Percentiles rank a stretch among this genome's conserved stretches.
These are phyloP conservation scores for Pseudocercospora eumusae DNA, from an alignment of 2,329 filamentous ascomycete genomes.

Conservation along the genomic window DNA sequence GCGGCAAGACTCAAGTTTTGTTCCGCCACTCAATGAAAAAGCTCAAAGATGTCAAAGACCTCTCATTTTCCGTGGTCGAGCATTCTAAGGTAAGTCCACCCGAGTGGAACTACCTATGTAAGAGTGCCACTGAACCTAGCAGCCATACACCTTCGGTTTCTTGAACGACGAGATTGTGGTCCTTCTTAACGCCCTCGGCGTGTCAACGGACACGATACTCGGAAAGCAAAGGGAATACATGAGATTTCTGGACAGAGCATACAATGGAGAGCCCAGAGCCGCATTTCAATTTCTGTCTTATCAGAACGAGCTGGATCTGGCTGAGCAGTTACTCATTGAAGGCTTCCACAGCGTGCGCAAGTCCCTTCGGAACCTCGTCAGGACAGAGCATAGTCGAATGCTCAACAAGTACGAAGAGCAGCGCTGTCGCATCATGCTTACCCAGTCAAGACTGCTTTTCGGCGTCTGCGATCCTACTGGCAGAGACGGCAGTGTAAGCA, in stretches of 20 bases:
- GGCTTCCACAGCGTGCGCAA: neutral
- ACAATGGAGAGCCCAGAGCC: neutral
- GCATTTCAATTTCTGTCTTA: conserved; percentile 12
- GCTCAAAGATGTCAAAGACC: conserved; percentile 11
- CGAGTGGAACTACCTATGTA: neutral
- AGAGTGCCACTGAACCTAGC: neutral
- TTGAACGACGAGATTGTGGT: conserved; percentile 16
- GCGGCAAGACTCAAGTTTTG: conserved; percentile 1
- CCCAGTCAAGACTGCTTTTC: conserved; percentile 11
- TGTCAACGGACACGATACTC: conserved; percentile 4
- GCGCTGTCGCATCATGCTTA: conserved; percentile 11
- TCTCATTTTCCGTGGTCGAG: conserved; percentile 9
- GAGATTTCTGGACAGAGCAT: neutral
- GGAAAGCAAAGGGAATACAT: conserved; percentile 2
- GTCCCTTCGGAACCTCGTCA: conserved; percentile 4
- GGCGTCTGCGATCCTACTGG: conserved; percentile 11
- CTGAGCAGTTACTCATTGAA: conserved; percentile 5
- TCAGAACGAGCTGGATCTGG: conserved; percentile 9
- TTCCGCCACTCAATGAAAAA: conserved; percentile 10
- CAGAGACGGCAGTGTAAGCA: neutral
- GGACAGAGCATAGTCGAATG: conserved; percentile 7
- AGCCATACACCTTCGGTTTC: conserved; percentile 12
- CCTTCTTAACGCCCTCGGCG: conserved; percentile 10
- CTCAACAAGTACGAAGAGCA: conserved; percentile 16
- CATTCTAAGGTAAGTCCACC: conserved; percentile 8